These are phyloP conservation scores for Podaxis rugospora DNA, from an alignment of 768 basidiomycete genomes.

Conservation along the genomic window DNA sequence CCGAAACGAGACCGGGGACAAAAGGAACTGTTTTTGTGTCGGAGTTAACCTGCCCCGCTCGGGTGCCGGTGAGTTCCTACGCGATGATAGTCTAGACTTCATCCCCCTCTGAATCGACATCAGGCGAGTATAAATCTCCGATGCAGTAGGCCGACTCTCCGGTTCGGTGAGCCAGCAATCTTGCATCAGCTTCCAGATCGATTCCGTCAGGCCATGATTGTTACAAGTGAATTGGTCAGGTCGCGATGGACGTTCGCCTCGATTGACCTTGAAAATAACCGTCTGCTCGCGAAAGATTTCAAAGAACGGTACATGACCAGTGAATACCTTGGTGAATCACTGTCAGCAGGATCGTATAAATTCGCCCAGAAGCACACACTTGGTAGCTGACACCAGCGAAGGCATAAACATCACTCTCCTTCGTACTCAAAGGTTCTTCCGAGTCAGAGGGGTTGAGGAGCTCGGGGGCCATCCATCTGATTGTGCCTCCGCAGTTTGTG, in stretches of 20 bases:
- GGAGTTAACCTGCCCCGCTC: not conserved
- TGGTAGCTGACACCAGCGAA: slow-evolving; percentile 13
- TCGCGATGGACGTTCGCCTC: slow-evolving; percentile 15
- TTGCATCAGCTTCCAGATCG: slow-evolving; percentile 20
- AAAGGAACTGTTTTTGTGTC: not conserved
- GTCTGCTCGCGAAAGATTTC: slow-evolving; percentile 16
- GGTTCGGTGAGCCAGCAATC: slow-evolving; percentile 22
- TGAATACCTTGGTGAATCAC: slow-evolving; percentile 6
- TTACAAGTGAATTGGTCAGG: slow-evolving; percentile 7
- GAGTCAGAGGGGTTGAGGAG: slow-evolving; percentile 11
- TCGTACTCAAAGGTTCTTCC: slow-evolving; percentile 6
- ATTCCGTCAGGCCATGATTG: slow-evolving; percentile 15
- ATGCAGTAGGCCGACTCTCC: slow-evolving; percentile 15
- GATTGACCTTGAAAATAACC: slow-evolving; percentile 16
- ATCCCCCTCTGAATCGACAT: not conserved
- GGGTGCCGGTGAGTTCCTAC: not conserved
- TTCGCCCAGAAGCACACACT: not conserved
- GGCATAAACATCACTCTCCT: slow-evolving; percentile 12
- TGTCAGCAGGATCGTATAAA: not conserved
- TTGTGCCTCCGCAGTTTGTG: slow-evolving; percentile 8
- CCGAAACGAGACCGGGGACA: slow-evolving; percentile 1
- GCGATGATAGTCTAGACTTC: not conserved
- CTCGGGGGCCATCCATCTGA: slow-evolving; percentile 14
- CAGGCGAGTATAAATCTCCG: not conserved
- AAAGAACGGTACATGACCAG: slow-evolving; percentile 19